Base-by-base conservation (phyloP, 208 protist genomes). In the Trypanosoma lewisi region DNA sequence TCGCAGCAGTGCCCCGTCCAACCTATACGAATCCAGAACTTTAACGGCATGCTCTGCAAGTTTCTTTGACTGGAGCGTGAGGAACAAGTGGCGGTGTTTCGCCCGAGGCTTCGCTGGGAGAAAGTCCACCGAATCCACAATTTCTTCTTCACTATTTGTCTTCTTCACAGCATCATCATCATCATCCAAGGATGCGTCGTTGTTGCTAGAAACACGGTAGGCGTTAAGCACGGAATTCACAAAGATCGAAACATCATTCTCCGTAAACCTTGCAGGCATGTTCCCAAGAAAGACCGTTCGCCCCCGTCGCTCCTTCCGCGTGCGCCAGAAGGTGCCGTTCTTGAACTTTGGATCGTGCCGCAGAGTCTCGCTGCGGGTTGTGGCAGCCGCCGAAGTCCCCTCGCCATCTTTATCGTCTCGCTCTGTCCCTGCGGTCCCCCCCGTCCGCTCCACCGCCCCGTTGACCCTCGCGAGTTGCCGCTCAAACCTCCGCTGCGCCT, bases 251-350 rank as follows among this genome's bases (percentile, higher is more conserved):
- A 96, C 71, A 31, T 87, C 61, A 21, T 75, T 44, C 34, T 70
- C 63, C 2, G 72, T 83, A 62, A 79, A 93, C n/a, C 55, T 44
- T 16, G 56, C 31, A 2, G 87, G 90, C n/a, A 94, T 49, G 37
- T 86, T 85, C 21, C 90, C 87, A n/a, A 93, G 69, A 63, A 96
- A 96, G 8, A 94, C 67, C 21, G 90, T 93, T 21, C 87, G 77
- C 41, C 77, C 83, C 1, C 80, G 77, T 34, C 73, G 70, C 54
- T 94, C 85, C 73, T 94, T 96, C 14, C 87, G 86, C 7, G 70
- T 73, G 3, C 82, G 67, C 87, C 87, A 96, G 60, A 93, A 96
- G 0, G 83, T 96, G n/a, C 87, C 90, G 28, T 87, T 80, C 31
- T 45, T 84, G 56, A 91, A 96, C 57, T 77, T 80, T 36, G 90